Percentiles rank a stretch among this genome's conserved stretches.
Evolutionary conservation across 805 yeast genomes (phyloP).

Genomic region (Lachancea sp.): DNA sequence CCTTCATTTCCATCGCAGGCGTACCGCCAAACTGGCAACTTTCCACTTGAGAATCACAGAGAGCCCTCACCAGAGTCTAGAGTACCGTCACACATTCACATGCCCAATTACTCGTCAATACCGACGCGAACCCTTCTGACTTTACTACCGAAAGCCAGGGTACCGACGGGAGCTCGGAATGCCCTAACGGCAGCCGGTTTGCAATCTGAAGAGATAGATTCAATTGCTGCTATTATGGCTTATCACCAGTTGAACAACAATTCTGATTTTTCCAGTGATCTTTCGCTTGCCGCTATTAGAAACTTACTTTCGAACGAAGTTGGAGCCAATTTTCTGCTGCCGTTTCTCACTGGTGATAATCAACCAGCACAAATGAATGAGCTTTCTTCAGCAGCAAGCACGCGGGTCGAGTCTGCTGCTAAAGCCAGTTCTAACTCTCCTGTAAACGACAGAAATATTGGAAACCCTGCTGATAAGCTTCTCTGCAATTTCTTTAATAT

Average conservation of each 20-base stretch:
- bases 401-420: neutral
- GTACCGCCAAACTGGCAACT: neutral
- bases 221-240: slow-evolving; percentile 66
- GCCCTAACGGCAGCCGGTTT: slow-evolving; percentile 63
- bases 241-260: slow-evolving; percentile 46
- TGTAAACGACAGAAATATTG: neutral
- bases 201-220: slow-evolving; percentile 61
- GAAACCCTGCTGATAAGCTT: slow-evolving; percentile 1
- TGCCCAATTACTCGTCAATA: slow-evolving; percentile 28
- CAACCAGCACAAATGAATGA: neutral
- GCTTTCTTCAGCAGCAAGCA: neutral
- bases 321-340: slow-evolving; percentile 5
- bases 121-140: slow-evolving; percentile 35
- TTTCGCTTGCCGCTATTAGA: neutral
- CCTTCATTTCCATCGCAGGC: neutral
- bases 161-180: slow-evolving; percentile 66
- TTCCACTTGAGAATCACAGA: neutral
- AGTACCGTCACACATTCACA: slow-evolving; percentile 16
- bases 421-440: neutral
- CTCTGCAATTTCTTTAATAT: slow-evolving; percentile 3
- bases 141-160: slow-evolving; percentile 52
- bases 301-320: neutral
- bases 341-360: slow-evolving; percentile 2
- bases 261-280: neutral
- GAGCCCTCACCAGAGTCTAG: slow-evolving; percentile 1